Percentiles rank a stretch among this genome's conserved stretches.
Conservation (phyloP, 331 rosid species). For the Malus hybrid region DNA sequence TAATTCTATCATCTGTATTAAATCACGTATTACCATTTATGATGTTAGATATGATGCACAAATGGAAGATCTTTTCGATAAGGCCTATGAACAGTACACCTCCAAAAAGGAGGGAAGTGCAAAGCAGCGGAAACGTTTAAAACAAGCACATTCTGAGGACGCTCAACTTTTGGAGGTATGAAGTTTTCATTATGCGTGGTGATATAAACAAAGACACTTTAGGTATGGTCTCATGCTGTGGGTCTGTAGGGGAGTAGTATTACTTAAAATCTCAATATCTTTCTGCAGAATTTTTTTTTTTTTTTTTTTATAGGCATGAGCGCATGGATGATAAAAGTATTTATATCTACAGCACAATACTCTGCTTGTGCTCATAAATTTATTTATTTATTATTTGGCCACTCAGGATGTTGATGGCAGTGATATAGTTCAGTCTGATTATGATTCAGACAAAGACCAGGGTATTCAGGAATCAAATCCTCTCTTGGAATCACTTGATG, state of each 20-base stretch:
- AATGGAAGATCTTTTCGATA: constrained; percentile 69
- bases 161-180: constrained; percentile 64
- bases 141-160: constrained; percentile 41
- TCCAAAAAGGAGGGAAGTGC: constrained; percentile 70
- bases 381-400: constrained; percentile 12
- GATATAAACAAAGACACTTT: background rate
- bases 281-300: background rate
- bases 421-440: constrained; percentile 38
- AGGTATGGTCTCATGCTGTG: background rate
- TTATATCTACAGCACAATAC: background rate
- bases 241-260: background rate
- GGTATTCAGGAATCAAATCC: constrained; percentile 70
- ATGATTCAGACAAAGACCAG: constrained; percentile 68
- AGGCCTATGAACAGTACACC: constrained; percentile 73
- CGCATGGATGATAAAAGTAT: background rate
- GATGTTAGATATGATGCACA: constrained; percentile 63
- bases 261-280: background rate
- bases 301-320: background rate
- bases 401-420: constrained; percentile 54
- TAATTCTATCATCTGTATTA: background rate
- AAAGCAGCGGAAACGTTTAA: constrained; percentile 76
- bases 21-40: background rate
- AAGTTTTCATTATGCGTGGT: background rate
- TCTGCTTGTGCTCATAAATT: background rate
- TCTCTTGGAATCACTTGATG: constrained; percentile 69